A percentile compares a stretch with the other conserved stretches of the same genome.
phyloP scores from a whole-genome alignment of 140 eudicot species.

The Stevia rebaudiana region DNA sequence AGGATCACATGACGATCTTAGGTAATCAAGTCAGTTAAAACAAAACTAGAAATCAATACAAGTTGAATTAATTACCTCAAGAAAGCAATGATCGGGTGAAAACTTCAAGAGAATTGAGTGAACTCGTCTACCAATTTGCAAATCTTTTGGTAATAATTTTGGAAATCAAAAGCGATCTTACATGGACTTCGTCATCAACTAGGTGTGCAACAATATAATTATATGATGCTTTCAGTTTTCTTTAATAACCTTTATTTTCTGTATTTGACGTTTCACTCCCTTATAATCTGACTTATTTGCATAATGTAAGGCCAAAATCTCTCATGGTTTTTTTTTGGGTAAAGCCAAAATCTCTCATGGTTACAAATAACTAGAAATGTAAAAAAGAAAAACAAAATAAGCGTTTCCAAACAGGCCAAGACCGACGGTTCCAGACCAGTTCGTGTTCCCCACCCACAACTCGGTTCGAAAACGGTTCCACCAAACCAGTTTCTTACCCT shows the following conservation, averaged over 20 bases:
- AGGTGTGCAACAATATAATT: conserved; percentile 9
- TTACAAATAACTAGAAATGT: too few relatives aligned
- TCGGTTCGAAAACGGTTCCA: too few relatives aligned
- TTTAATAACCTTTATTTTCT: not conserved
- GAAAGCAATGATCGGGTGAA: conserved; percentile 4
- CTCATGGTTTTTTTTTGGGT: too few relatives aligned
- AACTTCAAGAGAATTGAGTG: conserved; percentile 7
- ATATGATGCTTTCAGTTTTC: not conserved
- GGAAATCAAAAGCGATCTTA: conserved; percentile 14
- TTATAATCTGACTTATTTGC: conserved; percentile 2
- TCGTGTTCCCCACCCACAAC: too few relatives aligned
- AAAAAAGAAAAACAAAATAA: too few relatives aligned
- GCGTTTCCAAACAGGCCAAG: too few relatives aligned
- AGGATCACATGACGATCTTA: conserved; percentile 20
- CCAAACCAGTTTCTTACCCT: too few relatives aligned
- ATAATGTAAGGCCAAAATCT: too few relatives aligned
- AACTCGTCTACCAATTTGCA: conserved; percentile 18
- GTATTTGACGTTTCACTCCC: conserved; percentile 12
- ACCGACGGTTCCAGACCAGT: too few relatives aligned
- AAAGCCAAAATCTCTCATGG: too few relatives aligned
- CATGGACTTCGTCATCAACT: conserved; percentile 18
- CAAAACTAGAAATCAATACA: not conserved
- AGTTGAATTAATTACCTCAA: conserved; percentile 22
- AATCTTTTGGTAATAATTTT: not conserved
- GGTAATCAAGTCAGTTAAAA: conserved; percentile 19